Base-by-base conservation (phyloP, 352 stramenopile species). In the Phytopythium ostracodes region DNA sequence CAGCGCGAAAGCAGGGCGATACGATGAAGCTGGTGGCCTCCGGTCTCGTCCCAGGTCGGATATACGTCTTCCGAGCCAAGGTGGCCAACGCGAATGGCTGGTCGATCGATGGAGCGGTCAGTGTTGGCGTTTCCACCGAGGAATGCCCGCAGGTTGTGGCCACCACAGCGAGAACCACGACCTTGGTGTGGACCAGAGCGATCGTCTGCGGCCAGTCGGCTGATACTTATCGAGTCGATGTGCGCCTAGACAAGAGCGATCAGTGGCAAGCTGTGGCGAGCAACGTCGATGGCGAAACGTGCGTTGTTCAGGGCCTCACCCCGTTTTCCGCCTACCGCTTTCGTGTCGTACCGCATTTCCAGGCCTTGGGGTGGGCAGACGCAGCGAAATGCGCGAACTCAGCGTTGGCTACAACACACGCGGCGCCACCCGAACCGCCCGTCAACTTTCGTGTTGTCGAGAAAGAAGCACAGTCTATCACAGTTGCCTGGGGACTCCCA, bases 11-110 rank as follows among this genome's bases (percentile, higher is more conserved):
- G 3, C 20, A 51, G 6, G 69, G 71, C 9, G 55, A 44, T 14
- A 63, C 64, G 50, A 79, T 72, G 38, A 63, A 83, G 33, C 74
- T 80, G 51, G 24, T 60, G 1, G 65, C 75, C 0, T 62, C 51
- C 4, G 76, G 74, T 1, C 61, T 88, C 6, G 18, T 69, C 2
- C 74, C 76, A 1, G 79, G 79, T 4, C 68, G 70, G 6, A 65
- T 86, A 9, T 88, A 88, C 38, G 80, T 77, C 59, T 81, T 84
- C 52, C 74, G 75, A 2, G 46, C 70, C 3, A 79, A 81, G 51
- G 76, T 71, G 17, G 68, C 44, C 54, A 88, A 88, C 51, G 52
- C 61, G 12, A 72, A 67, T 27, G 79, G 76, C 14, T 88, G 79
- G 79, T 87, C 76, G 11, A 65, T 69, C 1, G 72, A 81, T 36